A percentile compares a stretch with the other conserved stretches of the same genome.
Evolutionary conservation across 148 eudicot genomes (phyloP).

Genomic region (Rhododendron williamsianum): DNA sequence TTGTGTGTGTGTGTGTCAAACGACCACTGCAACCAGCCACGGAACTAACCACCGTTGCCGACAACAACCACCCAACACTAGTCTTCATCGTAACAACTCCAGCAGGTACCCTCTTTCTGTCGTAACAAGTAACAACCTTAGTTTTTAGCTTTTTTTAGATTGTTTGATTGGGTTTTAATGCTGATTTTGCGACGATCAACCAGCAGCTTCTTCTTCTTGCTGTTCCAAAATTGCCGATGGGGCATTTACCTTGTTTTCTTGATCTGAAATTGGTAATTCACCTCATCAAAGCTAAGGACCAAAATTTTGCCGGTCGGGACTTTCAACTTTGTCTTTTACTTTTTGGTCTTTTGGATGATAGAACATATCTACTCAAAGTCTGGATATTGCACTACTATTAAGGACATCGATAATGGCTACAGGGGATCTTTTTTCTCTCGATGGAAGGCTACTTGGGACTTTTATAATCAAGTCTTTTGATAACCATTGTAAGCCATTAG

Average conservation of each 20-base stretch:
- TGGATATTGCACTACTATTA: not conserved
- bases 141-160: not conserved
- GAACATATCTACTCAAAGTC: not conserved
- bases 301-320: not conserved
- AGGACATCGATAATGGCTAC: no score
- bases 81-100: not conserved
- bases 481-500: no score
- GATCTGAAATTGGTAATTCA: not conserved
- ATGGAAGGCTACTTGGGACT: no score
- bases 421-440: no score
- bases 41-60: not conserved
- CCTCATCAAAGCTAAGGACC: not conserved
- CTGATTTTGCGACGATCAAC: not conserved
- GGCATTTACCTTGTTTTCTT: not conserved
- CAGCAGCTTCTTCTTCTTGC: not conserved
- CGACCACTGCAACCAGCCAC: no score
- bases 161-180: not conserved
- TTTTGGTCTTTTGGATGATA: not conserved
- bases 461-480: no score
- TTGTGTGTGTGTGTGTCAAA: no score
- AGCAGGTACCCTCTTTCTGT: not conserved
- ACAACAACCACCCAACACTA: not conserved
- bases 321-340: not conserved
- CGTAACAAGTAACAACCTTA: not conserved
- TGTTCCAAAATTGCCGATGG: not conserved